A percentile compares a stretch with the other conserved stretches of the same genome.
phyloP scores from a whole-genome alignment of 2,329 filamentous ascomycete genomes.

The Fonsecaea erecta region DNA sequence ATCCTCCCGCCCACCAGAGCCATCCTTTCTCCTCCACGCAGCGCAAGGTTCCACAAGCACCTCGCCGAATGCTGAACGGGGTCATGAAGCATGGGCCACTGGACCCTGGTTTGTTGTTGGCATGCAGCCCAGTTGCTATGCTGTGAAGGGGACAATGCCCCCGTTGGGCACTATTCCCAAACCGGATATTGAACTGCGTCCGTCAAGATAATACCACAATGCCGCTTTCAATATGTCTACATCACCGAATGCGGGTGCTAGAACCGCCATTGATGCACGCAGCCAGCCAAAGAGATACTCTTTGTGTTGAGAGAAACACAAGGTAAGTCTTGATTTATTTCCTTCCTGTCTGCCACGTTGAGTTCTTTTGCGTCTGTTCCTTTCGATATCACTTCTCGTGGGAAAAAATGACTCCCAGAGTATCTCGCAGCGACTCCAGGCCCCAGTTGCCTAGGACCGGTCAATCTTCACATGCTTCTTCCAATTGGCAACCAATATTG shows the following conservation, averaged over 20 bases:
- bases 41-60: not conserved
- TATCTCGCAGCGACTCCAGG: not conserved
- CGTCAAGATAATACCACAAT: slow-evolving; percentile 6
- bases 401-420: slow-evolving; percentile 20
- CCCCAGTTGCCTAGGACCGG: not conserved
- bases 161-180: slow-evolving; percentile 6
- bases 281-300: not conserved
- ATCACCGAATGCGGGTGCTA: slow-evolving; percentile 17
- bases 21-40: not conserved
- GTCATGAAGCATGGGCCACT: not conserved
- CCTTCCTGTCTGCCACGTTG: not conserved
- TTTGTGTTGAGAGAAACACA: slow-evolving; percentile 13
- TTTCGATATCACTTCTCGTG: not conserved
- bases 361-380: slow-evolving; percentile 1
- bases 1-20: not conserved
- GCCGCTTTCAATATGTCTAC: not conserved
- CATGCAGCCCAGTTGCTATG: not conserved
- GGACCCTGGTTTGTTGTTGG: not conserved
- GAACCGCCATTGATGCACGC: slow-evolving; percentile 11
- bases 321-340: slow-evolving; percentile 26
- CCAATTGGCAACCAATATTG: not conserved
- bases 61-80: not conserved
- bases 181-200: slow-evolving; percentile 5
- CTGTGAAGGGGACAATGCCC: not conserved
- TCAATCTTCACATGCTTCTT: not conserved